Percentiles rank a stretch among this genome's conserved stretches.
phyloP scores from a whole-genome alignment of 2,329 filamentous ascomycete species.

The Neonectria neomacrospora region DNA sequence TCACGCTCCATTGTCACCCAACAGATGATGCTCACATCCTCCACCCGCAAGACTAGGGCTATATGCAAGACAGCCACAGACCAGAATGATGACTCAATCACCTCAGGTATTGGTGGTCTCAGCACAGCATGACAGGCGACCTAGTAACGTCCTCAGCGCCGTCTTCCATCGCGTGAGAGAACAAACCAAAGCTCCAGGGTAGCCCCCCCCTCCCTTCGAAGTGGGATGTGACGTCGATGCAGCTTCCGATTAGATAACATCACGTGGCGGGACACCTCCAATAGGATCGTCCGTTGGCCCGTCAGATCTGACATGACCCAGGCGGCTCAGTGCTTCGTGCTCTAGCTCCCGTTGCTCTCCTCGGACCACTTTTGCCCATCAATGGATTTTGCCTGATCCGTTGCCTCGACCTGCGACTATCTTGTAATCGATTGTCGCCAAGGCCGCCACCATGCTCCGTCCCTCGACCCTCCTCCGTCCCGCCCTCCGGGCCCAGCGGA shows the following conservation, averaged over 20 bases:
- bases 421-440: conserved; percentile 6
- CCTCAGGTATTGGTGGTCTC: neutral
- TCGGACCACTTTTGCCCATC: conserved; percentile 6
- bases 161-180: neutral
- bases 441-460: conserved; percentile 45
- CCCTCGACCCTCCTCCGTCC: conserved; percentile 48
- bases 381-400: conserved; percentile 18
- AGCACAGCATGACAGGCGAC: neutral
- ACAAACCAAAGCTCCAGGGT: conserved; percentile 11
- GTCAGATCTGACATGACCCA: conserved; percentile 16
- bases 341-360: conserved; percentile 14
- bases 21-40: conserved; percentile 16
- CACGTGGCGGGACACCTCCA: conserved; percentile 25
- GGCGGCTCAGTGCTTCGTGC: conserved; percentile 11
- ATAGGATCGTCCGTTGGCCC: conserved; percentile 26
- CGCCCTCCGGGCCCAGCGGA: conserved; percentile 41
- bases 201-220: conserved; percentile 1
- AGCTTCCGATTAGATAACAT: conserved; percentile 21
- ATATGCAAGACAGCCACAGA: conserved; percentile 13
- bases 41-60: conserved; percentile 9
- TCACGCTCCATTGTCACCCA: conserved; percentile 23
- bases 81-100: neutral
- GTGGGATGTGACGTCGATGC: conserved; percentile 11
- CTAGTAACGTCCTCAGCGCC: neutral
- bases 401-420: conserved; percentile 13